Percentiles rank a stretch among this genome's conserved stretches.
Conservation (phyloP, 768 basidiomycete genomes). For the Chlorophyllum brunneum region DNA sequence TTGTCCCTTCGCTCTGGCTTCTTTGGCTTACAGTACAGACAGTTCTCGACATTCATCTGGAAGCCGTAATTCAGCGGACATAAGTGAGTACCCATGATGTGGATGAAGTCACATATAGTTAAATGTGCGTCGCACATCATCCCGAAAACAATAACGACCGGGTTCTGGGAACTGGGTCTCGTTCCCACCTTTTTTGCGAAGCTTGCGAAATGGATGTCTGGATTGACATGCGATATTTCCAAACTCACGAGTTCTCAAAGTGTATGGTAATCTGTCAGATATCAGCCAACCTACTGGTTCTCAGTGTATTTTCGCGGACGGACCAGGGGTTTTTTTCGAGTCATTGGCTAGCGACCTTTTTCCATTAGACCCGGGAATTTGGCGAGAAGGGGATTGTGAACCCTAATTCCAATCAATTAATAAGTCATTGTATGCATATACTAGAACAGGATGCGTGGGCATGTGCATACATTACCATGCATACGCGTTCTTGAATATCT, state of each 20-base stretch:
- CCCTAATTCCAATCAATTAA: not conserved
- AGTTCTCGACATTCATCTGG: too few relatives aligned
- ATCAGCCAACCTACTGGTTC: not conserved
- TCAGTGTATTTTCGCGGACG: not conserved
- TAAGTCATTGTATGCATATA: too few relatives aligned
- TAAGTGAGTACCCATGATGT: not conserved
- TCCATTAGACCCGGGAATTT: not conserved
- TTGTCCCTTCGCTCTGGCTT: too few relatives aligned
- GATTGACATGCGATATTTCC: not conserved
- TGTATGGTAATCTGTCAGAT: not conserved
- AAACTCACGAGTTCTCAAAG: not conserved
- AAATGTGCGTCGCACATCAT: not conserved
- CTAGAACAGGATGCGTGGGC: too few relatives aligned
- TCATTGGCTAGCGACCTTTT: not conserved
- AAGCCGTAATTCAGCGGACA: not conserved
- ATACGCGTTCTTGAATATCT: not conserved
- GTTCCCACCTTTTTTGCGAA: too few relatives aligned
- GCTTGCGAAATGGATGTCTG: too few relatives aligned
- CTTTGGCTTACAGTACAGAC: too few relatives aligned
- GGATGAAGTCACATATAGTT: not conserved
- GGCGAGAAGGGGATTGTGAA: not conserved
- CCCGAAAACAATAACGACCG: not conserved
- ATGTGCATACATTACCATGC: too few relatives aligned
- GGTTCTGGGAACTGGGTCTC: too few relatives aligned
- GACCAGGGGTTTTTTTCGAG: not conserved